Conservation (phyloP, 768 basidiomycete species). For the Lentinula detonsa region DNA sequence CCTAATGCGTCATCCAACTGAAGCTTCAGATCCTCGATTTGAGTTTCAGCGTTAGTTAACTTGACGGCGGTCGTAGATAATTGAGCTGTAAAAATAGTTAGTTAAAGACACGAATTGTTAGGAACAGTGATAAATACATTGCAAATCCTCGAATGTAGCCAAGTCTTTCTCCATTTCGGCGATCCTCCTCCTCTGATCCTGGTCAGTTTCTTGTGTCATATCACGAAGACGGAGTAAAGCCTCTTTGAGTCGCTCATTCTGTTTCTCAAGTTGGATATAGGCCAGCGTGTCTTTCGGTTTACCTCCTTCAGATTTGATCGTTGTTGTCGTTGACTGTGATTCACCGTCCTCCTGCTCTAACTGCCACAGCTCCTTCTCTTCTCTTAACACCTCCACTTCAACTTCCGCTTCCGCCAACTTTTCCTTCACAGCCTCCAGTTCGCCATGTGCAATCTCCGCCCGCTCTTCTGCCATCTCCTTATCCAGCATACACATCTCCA, state of each 20-base stretch:
- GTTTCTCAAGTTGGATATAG: slow-evolving; percentile 84
- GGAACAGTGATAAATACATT: not conserved
- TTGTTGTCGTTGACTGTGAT: not conserved
- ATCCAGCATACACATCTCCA: slow-evolving; percentile 94
- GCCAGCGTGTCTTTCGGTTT: slow-evolving; percentile 3
- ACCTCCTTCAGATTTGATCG: slow-evolving; percentile 13
- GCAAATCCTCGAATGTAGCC: slow-evolving; percentile 11
- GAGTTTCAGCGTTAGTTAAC: slow-evolving; percentile 81
- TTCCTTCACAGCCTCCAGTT: slow-evolving; percentile 77
- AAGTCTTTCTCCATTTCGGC: slow-evolving; percentile 89
- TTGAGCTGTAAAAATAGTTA: slow-evolving; percentile 40
- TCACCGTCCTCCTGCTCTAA: not conserved
- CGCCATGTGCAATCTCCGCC: slow-evolving; percentile 72
- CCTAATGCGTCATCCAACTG: slow-evolving; percentile 95
- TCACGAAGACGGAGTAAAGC: slow-evolving; percentile 90
- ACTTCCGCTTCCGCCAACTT: slow-evolving; percentile 74
- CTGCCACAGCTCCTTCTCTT: slow-evolving; percentile 28
- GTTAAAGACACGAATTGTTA: slow-evolving; percentile 27
- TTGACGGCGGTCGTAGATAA: slow-evolving; percentile 56
- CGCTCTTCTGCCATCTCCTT: slow-evolving; percentile 96
- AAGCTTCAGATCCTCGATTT: slow-evolving; percentile 88
- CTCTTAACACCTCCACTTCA: slow-evolving; percentile 75
- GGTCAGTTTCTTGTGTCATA: slow-evolving; percentile 80
- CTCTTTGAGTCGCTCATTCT: slow-evolving; percentile 93
- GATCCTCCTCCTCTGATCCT: slow-evolving; percentile 75